Evolutionary conservation across 345 rosid genomes (phyloP).

Genomic region (Eutrema heterophyllum): DNA sequence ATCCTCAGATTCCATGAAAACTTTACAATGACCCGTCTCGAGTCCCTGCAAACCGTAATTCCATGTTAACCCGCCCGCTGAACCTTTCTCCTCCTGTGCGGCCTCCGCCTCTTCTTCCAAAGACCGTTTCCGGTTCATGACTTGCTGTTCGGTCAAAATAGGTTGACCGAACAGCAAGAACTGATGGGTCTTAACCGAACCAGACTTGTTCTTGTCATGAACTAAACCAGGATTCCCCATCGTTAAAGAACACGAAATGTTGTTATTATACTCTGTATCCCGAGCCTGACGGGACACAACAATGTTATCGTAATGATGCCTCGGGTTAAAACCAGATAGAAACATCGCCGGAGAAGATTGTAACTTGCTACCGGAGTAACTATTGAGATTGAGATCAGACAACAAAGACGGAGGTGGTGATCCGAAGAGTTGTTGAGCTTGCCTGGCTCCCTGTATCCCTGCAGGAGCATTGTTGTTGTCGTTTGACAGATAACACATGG

Average conservation of each 20-base stretch:
- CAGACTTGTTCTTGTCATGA: conserved; percentile 49
- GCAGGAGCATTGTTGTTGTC: conserved; percentile 57
- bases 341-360: conserved; percentile 45
- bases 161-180: conserved; percentile 88
- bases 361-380: conserved; percentile 44
- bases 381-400: conserved; percentile 54
- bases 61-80: conserved; percentile 41
- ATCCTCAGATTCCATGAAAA: conserved; percentile 88
- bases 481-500: conserved; percentile 50
- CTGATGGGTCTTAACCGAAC: conserved; percentile 53
- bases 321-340: conserved; percentile 50
- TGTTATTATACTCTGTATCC: conserved; percentile 33
- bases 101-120: conserved; percentile 29
- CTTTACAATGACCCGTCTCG: conserved; percentile 83
- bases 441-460: conserved; percentile 99
- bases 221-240: conserved; percentile 54
- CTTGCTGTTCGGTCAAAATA: conserved; percentile 46
- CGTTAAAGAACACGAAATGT: conserved; percentile 69
- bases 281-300: conserved; percentile 20
- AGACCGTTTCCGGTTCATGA: conserved; percentile 40
- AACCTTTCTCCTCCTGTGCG: conserved; percentile 30
- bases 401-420: conserved; percentile 51
- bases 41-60: conserved; percentile 35
- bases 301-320: conserved; percentile 38
- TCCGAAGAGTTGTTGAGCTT: conserved; percentile 64